A percentile compares a stretch with the other conserved stretches of the same genome.
Conservation (phyloP, 768 basidiomycete species). For the Tulasnella sp. region DNA sequence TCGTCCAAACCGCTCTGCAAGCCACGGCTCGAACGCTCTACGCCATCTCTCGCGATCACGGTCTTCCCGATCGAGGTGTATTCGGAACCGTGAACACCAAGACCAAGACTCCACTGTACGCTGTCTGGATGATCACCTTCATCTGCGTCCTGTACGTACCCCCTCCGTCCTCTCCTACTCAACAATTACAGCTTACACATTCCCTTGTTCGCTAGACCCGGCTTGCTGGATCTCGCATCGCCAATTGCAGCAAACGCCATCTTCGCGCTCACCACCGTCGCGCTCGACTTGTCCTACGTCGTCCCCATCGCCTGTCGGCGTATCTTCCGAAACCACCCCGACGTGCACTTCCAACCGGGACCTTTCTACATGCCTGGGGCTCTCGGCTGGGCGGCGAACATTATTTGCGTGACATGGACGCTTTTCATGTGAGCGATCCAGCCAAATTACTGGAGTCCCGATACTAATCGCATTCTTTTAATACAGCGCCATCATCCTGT, state of each 20-base stretch:
- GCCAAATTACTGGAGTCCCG: too few species aligned
- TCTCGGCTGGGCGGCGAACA: slow-evolving; percentile 64
- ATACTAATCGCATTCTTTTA: too few species aligned
- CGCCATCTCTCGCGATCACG: slow-evolving; percentile 81
- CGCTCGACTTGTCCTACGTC: slow-evolving; percentile 49
- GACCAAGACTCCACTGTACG: slow-evolving; percentile 76
- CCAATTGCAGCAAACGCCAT: slow-evolving; percentile 77
- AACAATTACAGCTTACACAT: background rate
- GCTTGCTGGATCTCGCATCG: slow-evolving; percentile 73
- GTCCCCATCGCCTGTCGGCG: slow-evolving; percentile 78
- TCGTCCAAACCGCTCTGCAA: slow-evolving; percentile 74
- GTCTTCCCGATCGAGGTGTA: slow-evolving; percentile 76
- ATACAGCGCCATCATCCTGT: slow-evolving; percentile 69
- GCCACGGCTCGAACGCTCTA: slow-evolving; percentile 81
- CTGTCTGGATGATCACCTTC: slow-evolving; percentile 73
- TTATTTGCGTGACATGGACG: slow-evolving; percentile 56
- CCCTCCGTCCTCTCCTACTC: background rate
- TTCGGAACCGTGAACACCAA: slow-evolving; percentile 66
- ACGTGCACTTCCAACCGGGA: slow-evolving; percentile 82
- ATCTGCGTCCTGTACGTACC: slow-evolving; percentile 55
- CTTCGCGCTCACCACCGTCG: slow-evolving; percentile 80
- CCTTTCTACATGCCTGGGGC: slow-evolving; percentile 80
- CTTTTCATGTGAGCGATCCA: slow-evolving; percentile 33
- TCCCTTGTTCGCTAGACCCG: slow-evolving; percentile 37
- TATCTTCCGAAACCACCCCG: slow-evolving; percentile 69